Percentiles rank a stretch among this genome's conserved stretches.
These are phyloP conservation scores for Vitis rupestris DNA, from an alignment of 164 flowering plant genomes.

Conservation along the genomic window DNA sequence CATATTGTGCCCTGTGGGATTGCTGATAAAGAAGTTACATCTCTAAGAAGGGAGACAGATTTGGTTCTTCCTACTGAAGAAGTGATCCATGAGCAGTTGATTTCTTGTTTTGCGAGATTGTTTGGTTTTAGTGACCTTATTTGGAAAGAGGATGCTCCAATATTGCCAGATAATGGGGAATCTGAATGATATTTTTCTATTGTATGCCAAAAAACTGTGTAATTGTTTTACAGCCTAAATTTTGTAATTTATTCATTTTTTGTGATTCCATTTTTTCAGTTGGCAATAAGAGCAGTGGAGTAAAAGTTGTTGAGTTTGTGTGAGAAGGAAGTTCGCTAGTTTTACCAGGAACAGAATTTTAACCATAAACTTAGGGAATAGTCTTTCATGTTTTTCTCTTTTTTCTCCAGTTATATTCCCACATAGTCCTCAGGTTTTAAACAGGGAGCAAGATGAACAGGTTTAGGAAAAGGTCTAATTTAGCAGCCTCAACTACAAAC, in stretches of 20 bases:
- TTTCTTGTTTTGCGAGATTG: constrained; percentile 61
- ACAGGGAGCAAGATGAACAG: too few relatives aligned
- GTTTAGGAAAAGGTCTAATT: too few relatives aligned
- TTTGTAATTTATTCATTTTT: constrained; percentile 7
- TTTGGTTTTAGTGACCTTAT: constrained; percentile 47
- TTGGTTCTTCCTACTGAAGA: constrained; percentile 66
- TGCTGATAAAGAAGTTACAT: constrained; percentile 81
- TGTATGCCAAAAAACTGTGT: neutral
- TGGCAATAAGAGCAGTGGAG: neutral
- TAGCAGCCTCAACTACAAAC: too few relatives aligned
- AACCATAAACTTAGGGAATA: too few relatives aligned
- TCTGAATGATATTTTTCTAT: constrained; percentile 6
- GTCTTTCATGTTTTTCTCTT: too few relatives aligned
- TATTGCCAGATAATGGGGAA: constrained; percentile 8
- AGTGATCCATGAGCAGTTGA: constrained; percentile 71
- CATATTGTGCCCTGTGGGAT: constrained; percentile 97
- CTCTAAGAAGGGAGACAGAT: constrained; percentile 70
- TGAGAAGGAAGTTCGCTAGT: neutral
- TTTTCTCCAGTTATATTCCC: too few relatives aligned
- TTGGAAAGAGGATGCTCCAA: constrained; percentile 42
- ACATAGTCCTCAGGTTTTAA: too few relatives aligned
- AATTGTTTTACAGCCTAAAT: neutral
- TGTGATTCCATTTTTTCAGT: neutral
- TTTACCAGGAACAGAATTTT: too few relatives aligned
- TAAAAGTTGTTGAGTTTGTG: neutral